Conservation (phyloP, 2,329 filamentous ascomycete genomes). For the Raffaelea ambrosiae region DNA sequence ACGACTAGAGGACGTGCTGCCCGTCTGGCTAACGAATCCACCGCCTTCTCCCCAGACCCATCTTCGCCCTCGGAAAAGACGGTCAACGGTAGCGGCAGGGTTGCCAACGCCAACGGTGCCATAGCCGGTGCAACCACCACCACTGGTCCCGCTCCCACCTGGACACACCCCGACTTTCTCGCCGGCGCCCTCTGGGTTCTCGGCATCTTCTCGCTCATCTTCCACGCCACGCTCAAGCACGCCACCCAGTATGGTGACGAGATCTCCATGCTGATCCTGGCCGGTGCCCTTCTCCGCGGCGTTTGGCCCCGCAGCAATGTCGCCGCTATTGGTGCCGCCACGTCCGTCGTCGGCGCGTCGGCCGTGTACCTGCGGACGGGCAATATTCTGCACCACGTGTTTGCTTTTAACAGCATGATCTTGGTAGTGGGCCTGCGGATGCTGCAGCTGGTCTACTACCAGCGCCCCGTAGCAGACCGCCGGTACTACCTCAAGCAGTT, state of each 20-base stretch:
- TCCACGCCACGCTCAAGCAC: slow-evolving; percentile 36
- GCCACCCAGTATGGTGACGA: slow-evolving; percentile 42
- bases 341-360: slow-evolving; percentile 30
- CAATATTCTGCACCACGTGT: slow-evolving; percentile 34
- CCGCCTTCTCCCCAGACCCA: too few relatives aligned
- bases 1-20: slow-evolving; percentile 1
- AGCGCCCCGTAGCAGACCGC: slow-evolving; percentile 8
- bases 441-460: slow-evolving; percentile 24
- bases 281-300: slow-evolving; percentile 42
- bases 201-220: slow-evolving; percentile 32
- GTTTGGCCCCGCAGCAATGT: slow-evolving; percentile 35
- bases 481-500: slow-evolving; percentile 1
- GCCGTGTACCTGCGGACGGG: slow-evolving; percentile 32
- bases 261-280: slow-evolving; percentile 48
- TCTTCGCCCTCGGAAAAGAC: background rate
- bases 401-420: slow-evolving; percentile 26
- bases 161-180: slow-evolving; percentile 27
- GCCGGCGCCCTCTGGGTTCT: slow-evolving; percentile 30
- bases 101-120: slow-evolving; percentile 9
- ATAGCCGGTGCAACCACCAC: background rate
- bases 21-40: background rate
- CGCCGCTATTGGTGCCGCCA: slow-evolving; percentile 25
- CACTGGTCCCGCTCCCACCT: background rate
- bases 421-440: slow-evolving; percentile 23
- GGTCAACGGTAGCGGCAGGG: slow-evolving; percentile 10